Percentiles rank a stretch among this genome's conserved stretches.
Conservation (phyloP, 306 rosid genomes). For the Macrotyloma uniflorum region DNA sequence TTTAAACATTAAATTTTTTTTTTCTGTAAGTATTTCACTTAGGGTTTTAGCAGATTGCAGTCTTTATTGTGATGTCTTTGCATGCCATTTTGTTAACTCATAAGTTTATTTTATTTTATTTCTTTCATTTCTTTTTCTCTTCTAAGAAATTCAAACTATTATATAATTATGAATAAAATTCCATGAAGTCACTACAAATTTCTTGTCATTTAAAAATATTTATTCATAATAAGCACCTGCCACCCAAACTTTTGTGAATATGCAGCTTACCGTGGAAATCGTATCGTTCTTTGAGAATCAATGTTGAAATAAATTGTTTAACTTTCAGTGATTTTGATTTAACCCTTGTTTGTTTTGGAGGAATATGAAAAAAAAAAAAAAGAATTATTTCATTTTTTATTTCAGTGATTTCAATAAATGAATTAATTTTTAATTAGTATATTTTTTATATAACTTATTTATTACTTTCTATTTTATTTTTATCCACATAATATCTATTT, state of each 20-base stretch:
- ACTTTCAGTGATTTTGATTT: background rate
- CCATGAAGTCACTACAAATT: background rate
- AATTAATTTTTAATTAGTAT: too few species aligned
- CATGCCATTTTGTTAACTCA: background rate
- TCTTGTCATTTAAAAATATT: conserved; percentile 4
- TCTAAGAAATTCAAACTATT: background rate
- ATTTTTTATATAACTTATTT: too few species aligned
- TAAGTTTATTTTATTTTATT: background rate
- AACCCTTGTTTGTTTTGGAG: background rate
- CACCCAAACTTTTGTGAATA: background rate
- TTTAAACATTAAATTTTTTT: background rate
- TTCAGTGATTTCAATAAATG: too few species aligned
- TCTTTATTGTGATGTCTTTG: too few species aligned
- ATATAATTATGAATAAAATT: background rate
- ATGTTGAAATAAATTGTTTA: background rate
- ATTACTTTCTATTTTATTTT: too few species aligned
- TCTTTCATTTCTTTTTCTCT: background rate
- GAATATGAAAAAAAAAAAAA: background rate
- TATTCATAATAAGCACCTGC: background rate
- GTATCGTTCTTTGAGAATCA: conserved; percentile 11
- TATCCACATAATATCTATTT: too few species aligned
- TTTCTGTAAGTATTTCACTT: background rate
- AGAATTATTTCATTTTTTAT: too few species aligned
- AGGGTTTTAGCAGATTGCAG: background rate
- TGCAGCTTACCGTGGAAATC: background rate